Base-by-base conservation (phyloP, 345 rosid species). In the Citrus mangshanensis region DNA sequence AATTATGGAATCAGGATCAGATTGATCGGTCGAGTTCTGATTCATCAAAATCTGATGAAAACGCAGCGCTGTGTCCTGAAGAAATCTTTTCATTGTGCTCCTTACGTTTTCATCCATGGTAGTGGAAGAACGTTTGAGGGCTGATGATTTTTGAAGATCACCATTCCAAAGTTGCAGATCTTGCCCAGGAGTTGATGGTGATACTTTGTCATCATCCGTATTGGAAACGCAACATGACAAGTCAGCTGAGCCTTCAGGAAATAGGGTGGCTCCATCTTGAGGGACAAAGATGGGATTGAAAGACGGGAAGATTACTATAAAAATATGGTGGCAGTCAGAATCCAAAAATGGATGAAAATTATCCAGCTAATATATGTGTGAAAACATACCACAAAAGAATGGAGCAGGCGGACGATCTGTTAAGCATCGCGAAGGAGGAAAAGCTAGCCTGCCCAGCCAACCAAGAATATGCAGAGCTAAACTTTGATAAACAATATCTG, bases 361-460 rank as follows among this genome's bases (percentile, higher is more conserved):
- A 65, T 28, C 19, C 21, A 74, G 62, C 37, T 68, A 27, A 66
- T 32, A 49, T 7, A 51, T 7, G 16, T 9, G 5, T 28, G 42
- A 62, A 74, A 62, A 30, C 58, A 34, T 34, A 77, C 80, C 67
- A 16, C 68, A 69, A 69, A 58, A 24, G 51, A 70, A 58, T 40
- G 42, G 69, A 6, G 16, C 30, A 0, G 27, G 62, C 9, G 13
- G 75, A 58, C 9, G 71, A 69, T 70, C 77, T 34, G 32, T 78
- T 25, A 67, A 71, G 37, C 22, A 75, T 58, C 25, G 62, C 14
- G 79, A 56, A 35, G 80, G 80, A 54, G 82, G 71, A 35, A 75
- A 78, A 55, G 32, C 81, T 72, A 78, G 69, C 78, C 84, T 79
- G 61, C 78, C 84, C 72, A 71, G 38, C 82, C 86, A 84, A 59